Evolutionary conservation across 2,329 filamentous ascomycete genomes (phyloP), one percentile per base, ranked within the genome.

Genomic region (Aspergillus vadensis): DNA sequence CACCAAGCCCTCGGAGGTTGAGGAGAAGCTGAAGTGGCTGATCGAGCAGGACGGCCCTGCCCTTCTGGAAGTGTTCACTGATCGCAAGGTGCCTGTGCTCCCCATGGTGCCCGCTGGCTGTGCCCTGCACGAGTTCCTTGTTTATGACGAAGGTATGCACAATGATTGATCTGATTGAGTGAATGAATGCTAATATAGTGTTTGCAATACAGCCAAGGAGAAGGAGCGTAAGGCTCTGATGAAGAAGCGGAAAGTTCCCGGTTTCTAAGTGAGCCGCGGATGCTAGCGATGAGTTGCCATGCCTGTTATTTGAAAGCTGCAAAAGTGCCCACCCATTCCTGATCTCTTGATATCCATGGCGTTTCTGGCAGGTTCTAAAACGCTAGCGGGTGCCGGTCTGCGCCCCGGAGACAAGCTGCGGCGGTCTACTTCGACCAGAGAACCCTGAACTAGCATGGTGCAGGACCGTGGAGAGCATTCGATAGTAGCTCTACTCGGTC

Each of bases 61-160:
- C 43, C 84, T 98, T 65, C 83, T 99, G 62, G 94, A 98, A 80
- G 90, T 99, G 57, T 84, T 97, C 55, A 95, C 91, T 4, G 95
- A 98, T 77, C 85, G 86, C 74, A 89, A 81, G 73, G 80, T 81
- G 25, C 94, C 94, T 50, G 94, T 99, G n/a, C 81, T 98, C 72
- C 95, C 95, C 39, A 98, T 98, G 95, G 95, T 99, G 50, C 94
- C 94, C 3, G 89, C 87, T 41, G 95, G 95, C 39, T 89, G 86
- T 63, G 94, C 85, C 61, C 83, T 99, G 70, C 92, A 98, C 75
- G 95, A 98, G 78, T 97, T 98, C 80, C 83, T 98, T 74, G 85
- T 93, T 17, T 97, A 91, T 78, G 92, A 96, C 76, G 84, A 87
- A 81, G 85, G 87, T 89, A 83, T 77, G 87, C 12, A 8, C 41